phyloP scores from a whole-genome alignment of 169 alveolate genomes.

The Plasmodium fragile region DNA sequence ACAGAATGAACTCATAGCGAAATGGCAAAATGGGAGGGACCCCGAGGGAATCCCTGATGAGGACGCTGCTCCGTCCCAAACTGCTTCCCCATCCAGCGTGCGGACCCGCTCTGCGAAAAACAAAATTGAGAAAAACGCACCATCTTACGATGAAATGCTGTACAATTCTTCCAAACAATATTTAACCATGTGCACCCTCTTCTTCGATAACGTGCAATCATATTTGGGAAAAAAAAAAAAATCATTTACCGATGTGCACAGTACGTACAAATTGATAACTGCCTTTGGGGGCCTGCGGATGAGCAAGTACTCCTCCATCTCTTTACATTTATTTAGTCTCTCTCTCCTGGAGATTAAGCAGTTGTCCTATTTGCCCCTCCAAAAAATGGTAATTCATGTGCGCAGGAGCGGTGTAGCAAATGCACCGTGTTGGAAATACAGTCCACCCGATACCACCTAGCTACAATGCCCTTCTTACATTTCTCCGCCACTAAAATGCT shows the following conservation, averaged over 20 bases:
- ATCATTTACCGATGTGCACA: constrained; percentile 48
- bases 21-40: neutral
- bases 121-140: neutral
- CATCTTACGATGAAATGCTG: constrained; percentile 27
- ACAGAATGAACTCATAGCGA: constrained; percentile 26
- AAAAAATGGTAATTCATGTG: constrained; percentile 44
- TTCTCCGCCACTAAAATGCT: neutral
- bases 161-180: constrained; percentile 33
- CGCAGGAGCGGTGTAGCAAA: neutral
- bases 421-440: neutral
- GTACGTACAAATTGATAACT: constrained; percentile 51
- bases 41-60: neutral
- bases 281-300: constrained; percentile 47
- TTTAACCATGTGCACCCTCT: constrained; percentile 13
- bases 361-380: constrained; percentile 67
- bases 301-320: constrained; percentile 37
- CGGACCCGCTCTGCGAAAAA: neutral
- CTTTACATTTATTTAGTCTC: constrained; percentile 47
- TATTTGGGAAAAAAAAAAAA: constrained; percentile 31
- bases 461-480: neutral
- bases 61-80: neutral
- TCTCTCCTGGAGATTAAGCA: constrained; percentile 29
- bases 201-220: constrained; percentile 47
- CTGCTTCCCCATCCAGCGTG: neutral
- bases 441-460: neutral